These are phyloP conservation scores for Fraxinus velutina DNA, from an alignment of 305 asterid genomes.

Conservation along the genomic window DNA sequence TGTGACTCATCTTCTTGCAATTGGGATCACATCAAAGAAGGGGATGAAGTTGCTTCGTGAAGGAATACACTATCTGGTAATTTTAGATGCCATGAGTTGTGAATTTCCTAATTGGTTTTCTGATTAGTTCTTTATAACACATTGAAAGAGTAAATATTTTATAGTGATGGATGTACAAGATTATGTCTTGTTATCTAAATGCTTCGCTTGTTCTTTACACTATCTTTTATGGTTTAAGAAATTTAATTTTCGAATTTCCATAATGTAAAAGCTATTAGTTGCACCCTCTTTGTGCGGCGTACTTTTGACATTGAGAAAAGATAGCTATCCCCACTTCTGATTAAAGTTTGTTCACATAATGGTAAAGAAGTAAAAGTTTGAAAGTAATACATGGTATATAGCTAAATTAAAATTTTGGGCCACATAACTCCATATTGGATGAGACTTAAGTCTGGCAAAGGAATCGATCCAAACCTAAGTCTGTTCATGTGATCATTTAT, in stretches of 20 bases:
- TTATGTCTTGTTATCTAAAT: neutral
- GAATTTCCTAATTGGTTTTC: constrained; percentile 11
- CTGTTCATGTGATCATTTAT: neutral
- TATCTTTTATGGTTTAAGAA: neutral
- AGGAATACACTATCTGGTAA: constrained; percentile 91
- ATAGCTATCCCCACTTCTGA: neutral
- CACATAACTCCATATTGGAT: neutral
- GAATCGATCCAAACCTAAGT: neutral
- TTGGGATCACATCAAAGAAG: constrained; percentile 66
- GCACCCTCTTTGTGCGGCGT: neutral
- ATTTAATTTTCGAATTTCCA: neutral
- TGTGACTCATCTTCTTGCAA: constrained; percentile 91
- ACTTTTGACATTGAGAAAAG: neutral
- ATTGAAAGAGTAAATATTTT: neutral
- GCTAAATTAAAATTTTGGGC: neutral
- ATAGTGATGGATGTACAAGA: constrained; percentile 4
- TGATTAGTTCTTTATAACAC: constrained; percentile 1
- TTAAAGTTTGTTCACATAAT: neutral
- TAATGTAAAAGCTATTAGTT: neutral
- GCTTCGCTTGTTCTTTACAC: neutral
- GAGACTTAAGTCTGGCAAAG: neutral
- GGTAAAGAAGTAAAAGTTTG: neutral
- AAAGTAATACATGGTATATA: neutral
- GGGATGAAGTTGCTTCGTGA: constrained; percentile 88
- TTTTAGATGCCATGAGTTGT: constrained; percentile 16